Evolutionary conservation across 2,329 filamentous ascomycete genomes (phyloP).

Genomic region (Cercospora brassicicola): DNA sequence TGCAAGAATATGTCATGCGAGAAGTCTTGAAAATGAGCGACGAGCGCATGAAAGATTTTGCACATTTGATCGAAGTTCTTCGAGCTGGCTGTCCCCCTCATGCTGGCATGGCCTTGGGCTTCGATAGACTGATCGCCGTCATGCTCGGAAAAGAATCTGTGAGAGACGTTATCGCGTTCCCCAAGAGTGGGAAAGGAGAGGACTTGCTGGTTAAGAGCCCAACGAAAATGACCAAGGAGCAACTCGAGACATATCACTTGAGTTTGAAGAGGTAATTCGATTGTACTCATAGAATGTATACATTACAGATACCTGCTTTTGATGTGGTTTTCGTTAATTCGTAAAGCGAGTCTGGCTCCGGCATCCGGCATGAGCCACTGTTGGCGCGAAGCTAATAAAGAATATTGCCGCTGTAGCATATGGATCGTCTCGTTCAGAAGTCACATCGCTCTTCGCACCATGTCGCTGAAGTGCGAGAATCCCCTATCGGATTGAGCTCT

Average conservation of each 20-base stretch:
- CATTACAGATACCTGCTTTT: slow-evolving; percentile 10
- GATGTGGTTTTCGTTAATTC: background rate
- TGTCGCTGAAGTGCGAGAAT: background rate
- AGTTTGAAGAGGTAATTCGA: slow-evolving; percentile 26
- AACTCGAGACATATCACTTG: slow-evolving; percentile 62
- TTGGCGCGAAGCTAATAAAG: background rate
- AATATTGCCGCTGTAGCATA: background rate
- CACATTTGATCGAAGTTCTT: slow-evolving; percentile 79
- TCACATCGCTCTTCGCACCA: background rate
- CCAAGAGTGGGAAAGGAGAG: slow-evolving; percentile 87
- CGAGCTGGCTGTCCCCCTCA: slow-evolving; percentile 88
- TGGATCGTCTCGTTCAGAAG: background rate
- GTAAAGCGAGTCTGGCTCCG: background rate
- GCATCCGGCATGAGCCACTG: background rate
- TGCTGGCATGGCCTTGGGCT: slow-evolving; percentile 87
- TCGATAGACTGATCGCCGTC: slow-evolving; percentile 80
- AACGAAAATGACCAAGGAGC: slow-evolving; percentile 62
- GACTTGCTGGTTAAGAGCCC: slow-evolving; percentile 82
- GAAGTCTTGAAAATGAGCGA: slow-evolving; percentile 77
- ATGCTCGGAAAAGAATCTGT: slow-evolving; percentile 76
- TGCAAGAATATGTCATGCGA: slow-evolving; percentile 83
- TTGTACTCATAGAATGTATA: slow-evolving; percentile 9
- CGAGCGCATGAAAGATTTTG: slow-evolving; percentile 73
- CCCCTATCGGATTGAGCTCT: background rate
- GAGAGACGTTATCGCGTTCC: slow-evolving; percentile 93